These are phyloP conservation scores for Pythium utonaiense DNA, from an alignment of 352 stramenopile genomes.

Conservation along the genomic window DNA sequence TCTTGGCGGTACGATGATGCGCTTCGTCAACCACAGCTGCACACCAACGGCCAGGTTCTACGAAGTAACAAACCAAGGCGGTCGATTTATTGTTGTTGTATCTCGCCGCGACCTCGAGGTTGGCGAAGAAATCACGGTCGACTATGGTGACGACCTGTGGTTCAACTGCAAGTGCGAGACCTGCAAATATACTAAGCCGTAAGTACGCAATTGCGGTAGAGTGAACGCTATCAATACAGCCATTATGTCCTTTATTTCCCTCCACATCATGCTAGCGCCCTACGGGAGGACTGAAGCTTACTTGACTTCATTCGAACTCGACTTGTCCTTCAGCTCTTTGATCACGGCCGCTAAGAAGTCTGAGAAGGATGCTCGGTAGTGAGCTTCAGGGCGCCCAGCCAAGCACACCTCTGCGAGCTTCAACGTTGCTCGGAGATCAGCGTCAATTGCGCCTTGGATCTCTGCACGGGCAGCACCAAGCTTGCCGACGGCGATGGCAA, in stretches of 20 bases:
- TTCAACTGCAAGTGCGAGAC: not conserved
- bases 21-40: not conserved
- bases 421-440: not conserved
- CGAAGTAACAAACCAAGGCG: not conserved
- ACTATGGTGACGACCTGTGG: slow-evolving; percentile 2
- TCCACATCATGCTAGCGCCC: too few species aligned
- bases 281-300: too few species aligned
- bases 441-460: not conserved
- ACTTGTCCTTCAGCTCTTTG: not conserved
- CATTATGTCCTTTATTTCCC: not conserved
- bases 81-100: not conserved
- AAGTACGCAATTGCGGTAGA: not conserved
- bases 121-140: not conserved
- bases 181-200: not conserved
- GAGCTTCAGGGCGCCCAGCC: not conserved
- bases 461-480: not conserved
- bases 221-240: not conserved
- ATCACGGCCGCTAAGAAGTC: not conserved
- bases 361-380: not conserved
- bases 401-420: not conserved
- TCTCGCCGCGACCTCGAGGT: not conserved
- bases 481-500: not conserved
- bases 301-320: too few species aligned
- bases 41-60: not conserved
- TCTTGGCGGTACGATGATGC: not conserved